Evolutionary conservation across 306 rosid genomes (phyloP).

Genomic region (Prinsepia uniflora): DNA sequence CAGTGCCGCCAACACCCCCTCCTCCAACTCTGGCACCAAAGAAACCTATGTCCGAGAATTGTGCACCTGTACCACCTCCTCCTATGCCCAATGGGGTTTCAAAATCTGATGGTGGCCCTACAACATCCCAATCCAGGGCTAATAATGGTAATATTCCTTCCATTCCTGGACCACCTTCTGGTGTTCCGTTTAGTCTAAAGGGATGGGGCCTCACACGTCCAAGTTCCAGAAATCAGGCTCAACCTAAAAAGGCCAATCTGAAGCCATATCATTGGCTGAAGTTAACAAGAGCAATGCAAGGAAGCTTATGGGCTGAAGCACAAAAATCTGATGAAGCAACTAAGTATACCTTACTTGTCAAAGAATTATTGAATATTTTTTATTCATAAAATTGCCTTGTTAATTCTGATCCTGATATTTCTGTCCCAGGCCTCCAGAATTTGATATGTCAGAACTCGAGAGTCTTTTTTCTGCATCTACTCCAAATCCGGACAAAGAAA

Average conservation of each 20-base stretch:
- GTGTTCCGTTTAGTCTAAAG: slow-evolving; percentile 54
- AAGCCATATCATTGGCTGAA: slow-evolving; percentile 99
- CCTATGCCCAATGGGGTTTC: slow-evolving; percentile 42
- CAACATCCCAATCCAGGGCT: slow-evolving; percentile 27
- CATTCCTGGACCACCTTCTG: slow-evolving; percentile 74
- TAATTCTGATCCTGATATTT: slow-evolving; percentile 18
- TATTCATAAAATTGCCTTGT: slow-evolving; percentile 11
- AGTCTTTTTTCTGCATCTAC: slow-evolving; percentile 72
- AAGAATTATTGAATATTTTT: slow-evolving; percentile 6
- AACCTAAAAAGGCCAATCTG: slow-evolving; percentile 61
- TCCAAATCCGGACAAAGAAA: slow-evolving; percentile 52
- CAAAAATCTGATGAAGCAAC: slow-evolving; percentile 73
- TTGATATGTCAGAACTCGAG: slow-evolving; percentile 96
- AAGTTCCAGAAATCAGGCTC: slow-evolving; percentile 43
- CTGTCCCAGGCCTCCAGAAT: slow-evolving; percentile 85
- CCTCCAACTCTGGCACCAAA: slow-evolving; percentile 42
- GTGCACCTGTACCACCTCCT: slow-evolving; percentile 60
- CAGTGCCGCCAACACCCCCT: slow-evolving; percentile 60
- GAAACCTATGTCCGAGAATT: slow-evolving; percentile 23
- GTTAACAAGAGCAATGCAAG: slow-evolving; percentile 88
- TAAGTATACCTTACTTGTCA: slow-evolving; percentile 50
- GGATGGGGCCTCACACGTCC: slow-evolving; percentile 58
- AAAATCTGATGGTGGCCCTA: slow-evolving; percentile 35
- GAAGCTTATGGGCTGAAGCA: slow-evolving; percentile 97
- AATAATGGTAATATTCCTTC: slow-evolving; percentile 49